These are phyloP conservation scores for Penicillium coprophilum DNA, from an alignment of 495 filamentous ascomycete species.

Conservation along the genomic window DNA sequence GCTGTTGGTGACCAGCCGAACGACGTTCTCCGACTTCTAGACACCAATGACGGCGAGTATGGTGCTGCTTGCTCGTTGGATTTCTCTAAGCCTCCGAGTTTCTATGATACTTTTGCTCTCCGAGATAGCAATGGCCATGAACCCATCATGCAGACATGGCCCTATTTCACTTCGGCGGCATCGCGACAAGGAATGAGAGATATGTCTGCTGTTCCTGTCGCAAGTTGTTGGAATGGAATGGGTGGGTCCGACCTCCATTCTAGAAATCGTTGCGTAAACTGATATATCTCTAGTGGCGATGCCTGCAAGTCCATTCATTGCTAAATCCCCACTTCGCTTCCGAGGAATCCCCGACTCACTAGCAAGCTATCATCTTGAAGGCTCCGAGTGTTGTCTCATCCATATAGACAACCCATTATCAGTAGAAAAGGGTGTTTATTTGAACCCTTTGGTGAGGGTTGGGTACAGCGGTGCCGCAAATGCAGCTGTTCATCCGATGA, in stretches of 20 bases:
- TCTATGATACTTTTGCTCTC: slow-evolving; percentile 85
- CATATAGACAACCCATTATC: slow-evolving; percentile 69
- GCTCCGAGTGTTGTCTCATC: slow-evolving; percentile 79
- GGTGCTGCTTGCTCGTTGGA: slow-evolving; percentile 82
- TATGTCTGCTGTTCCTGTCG: slow-evolving; percentile 62
- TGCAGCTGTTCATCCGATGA: slow-evolving; percentile 45
- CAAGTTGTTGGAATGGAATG: slow-evolving; percentile 85
- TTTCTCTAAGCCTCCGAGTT: slow-evolving; percentile 63
- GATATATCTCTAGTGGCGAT: slow-evolving; percentile 47
- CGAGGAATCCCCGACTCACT: slow-evolving; percentile 70
- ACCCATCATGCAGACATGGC: slow-evolving; percentile 65
- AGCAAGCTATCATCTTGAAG: slow-evolving; percentile 68
- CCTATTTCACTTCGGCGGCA: slow-evolving; percentile 65
- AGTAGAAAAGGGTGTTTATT: slow-evolving; percentile 59
- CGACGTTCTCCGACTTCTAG: slow-evolving; percentile 68
- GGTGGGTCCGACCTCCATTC: slow-evolving; percentile 30
- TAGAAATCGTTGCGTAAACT: not conserved
- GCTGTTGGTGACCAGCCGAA: slow-evolving; percentile 37
- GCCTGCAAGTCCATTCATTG: slow-evolving; percentile 58
- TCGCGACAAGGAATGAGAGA: slow-evolving; percentile 59
- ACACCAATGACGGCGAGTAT: slow-evolving; percentile 70
- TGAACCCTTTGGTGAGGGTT: slow-evolving; percentile 79
- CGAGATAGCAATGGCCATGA: slow-evolving; percentile 67
- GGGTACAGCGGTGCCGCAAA: slow-evolving; percentile 64
- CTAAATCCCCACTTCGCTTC: slow-evolving; percentile 53